Evolutionary conservation across 1,139 yeast species (phyloP), one percentile per base, ranked within the genome.

Genomic region (Magnusiomyces suaveolens): DNA sequence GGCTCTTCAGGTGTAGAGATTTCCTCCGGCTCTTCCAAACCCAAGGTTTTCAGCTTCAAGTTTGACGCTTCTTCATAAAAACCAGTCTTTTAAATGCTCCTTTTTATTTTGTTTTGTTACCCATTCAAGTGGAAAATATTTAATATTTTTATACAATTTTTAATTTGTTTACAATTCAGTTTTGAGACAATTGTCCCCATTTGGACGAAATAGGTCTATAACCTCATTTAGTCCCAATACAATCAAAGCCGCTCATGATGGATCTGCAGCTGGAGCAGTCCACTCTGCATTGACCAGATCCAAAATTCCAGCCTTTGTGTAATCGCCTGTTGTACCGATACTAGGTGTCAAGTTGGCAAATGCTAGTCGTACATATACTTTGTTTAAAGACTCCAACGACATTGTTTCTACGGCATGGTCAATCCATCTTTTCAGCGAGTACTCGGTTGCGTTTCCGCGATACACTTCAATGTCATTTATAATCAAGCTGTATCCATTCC

Each of bases 401-500:
- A 25, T 41, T 20, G 44, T 41, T 54, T 52, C 41, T 46, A 50
- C 25, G 46, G 48, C 25, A 44, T 52, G 29, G 1, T 55, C 56
- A 2, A 63, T 53, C 68, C 69, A 67, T 4, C 54, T 54, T 4
- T 65, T 56, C 33, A 69, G 50, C 21, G 66, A 61, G 56, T 65
- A 68, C 10, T 56, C 41, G 2, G 66, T 61, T 1, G 46, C 60
- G 10, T 59, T 49, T 1, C 87, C 95, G 2, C 83, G 78, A 63
- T 77, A 85, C 43, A 82, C 72, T 66, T 88, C 96, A 16, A 88
- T 72, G 64, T 89, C 96, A 63, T 89, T 87, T 44, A 89, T 71
- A 51, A 88, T 68, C 48, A 88, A 66, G 0, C 95, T 84, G 55
- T 77, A 77, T 0, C 83, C 82, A 38, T 69, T 65, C 68, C 69